phyloP scores from a whole-genome alignment of 257 asterid species.

The Anisodus acutangulus region DNA sequence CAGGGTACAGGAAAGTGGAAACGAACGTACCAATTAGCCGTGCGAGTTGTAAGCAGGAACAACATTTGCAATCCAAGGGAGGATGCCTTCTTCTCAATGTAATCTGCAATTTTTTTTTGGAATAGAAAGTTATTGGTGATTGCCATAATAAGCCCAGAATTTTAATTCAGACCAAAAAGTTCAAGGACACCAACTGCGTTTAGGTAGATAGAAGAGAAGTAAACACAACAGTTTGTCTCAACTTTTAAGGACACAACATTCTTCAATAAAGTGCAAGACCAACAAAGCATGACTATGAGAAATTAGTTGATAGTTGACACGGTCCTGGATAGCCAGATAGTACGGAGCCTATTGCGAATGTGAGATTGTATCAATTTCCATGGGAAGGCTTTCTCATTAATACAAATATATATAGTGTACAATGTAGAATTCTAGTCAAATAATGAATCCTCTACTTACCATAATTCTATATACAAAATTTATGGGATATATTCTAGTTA shows the following conservation, averaged over 20 bases:
- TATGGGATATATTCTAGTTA: too few relatives aligned
- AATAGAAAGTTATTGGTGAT: background rate
- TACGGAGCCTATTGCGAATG: background rate
- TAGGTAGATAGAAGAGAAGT: background rate
- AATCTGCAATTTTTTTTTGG: conserved; percentile 55
- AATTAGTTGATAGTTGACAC: background rate
- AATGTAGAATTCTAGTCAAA: too few relatives aligned
- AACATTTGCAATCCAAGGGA: conserved; percentile 74
- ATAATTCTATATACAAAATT: too few relatives aligned
- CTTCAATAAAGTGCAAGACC: background rate
- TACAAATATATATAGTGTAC: too few relatives aligned
- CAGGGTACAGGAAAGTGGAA: conserved; percentile 16
- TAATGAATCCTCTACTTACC: too few relatives aligned
- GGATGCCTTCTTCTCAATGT: conserved; percentile 89
- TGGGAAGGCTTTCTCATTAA: too few relatives aligned
- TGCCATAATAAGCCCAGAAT: background rate
- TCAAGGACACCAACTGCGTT: conserved; percentile 14
- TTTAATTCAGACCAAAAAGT: background rate
- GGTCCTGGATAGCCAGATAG: background rate
- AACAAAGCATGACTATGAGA: background rate
- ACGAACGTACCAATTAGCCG: conserved; percentile 85
- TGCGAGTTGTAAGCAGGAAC: conserved; percentile 87
- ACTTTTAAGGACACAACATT: background rate
- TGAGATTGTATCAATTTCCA: too few relatives aligned
- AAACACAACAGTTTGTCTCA: background rate